Evolutionary conservation across 129 eudicot genomes (phyloP).

Genomic region (Rutidosis leptorrhynchoides): DNA sequence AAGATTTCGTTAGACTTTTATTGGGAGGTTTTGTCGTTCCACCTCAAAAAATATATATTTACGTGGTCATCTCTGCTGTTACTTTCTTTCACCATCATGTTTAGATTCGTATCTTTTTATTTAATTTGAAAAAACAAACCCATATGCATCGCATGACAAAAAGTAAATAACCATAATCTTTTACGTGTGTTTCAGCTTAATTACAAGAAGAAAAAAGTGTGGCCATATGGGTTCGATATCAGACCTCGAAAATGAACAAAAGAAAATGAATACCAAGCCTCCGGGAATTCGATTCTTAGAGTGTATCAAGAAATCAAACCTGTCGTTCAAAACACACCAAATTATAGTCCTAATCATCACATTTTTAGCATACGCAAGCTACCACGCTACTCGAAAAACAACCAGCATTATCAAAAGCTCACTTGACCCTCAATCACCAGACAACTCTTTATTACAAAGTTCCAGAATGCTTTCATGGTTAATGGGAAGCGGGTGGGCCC

Average conservation of each 20-base stretch:
- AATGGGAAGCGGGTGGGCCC: conserved; percentile 76
- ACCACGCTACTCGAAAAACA: conserved; percentile 84
- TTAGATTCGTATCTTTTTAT: neutral
- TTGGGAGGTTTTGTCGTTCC: neutral
- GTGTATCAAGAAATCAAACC: conserved; percentile 33
- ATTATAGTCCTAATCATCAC: conserved; percentile 64
- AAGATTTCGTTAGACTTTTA: neutral
- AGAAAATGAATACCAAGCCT: conserved; percentile 40
- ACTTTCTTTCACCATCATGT: neutral
- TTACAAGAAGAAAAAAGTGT: conserved; percentile 6
- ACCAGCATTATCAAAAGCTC: conserved; percentile 91
- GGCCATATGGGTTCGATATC: conserved; percentile 47
- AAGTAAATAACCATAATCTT: neutral
- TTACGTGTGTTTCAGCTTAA: conserved; percentile 24
- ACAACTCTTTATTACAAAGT: conserved; percentile 41
- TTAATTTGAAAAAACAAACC: neutral
- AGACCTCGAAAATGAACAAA: conserved; percentile 26
- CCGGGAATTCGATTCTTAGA: conserved; percentile 62
- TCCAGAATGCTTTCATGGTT: conserved; percentile 35
- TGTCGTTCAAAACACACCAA: conserved; percentile 77
- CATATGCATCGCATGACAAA: neutral
- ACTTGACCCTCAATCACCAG: conserved; percentile 71
- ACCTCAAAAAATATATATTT: neutral
- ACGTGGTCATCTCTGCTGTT: neutral
- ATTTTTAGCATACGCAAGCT: conserved; percentile 68